Evolutionary conservation across 2,329 filamentous ascomycete species (phyloP).

Genomic region (Ascochyta rabiei): DNA sequence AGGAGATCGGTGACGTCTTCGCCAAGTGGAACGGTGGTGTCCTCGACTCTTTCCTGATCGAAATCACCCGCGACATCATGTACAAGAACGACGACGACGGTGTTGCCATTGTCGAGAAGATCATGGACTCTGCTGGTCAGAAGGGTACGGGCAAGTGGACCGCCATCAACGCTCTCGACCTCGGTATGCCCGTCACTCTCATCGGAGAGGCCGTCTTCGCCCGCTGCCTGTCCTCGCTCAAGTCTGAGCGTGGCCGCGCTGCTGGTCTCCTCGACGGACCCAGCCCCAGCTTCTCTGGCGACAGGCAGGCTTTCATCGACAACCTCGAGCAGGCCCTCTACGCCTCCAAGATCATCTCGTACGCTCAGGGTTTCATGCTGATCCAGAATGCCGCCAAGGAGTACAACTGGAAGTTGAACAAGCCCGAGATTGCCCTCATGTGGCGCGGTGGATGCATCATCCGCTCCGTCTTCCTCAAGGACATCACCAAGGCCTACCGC

Average conservation of each 20-base stretch:
- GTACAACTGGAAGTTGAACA: conserved; percentile 99
- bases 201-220: conserved; percentile 97
- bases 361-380: conserved; percentile 99
- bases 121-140: conserved; percentile 96
- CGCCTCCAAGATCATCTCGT: conserved; percentile 99
- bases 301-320: conserved; percentile 91
- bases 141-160: conserved; percentile 99
- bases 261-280: conserved; percentile 80
- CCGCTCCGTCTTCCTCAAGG: conserved; percentile 99
- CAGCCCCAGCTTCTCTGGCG: conserved; percentile 78
- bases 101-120: conserved; percentile 93
- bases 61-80: conserved; percentile 98
- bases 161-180: conserved; percentile 96
- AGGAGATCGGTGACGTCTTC: conserved; percentile 96
- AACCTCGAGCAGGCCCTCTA: conserved; percentile 99
- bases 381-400: conserved; percentile 98
- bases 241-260: conserved; percentile 87
- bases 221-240: conserved; percentile 91
- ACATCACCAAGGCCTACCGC: conserved; percentile 98
- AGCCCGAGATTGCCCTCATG: conserved; percentile 99
- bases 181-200: conserved; percentile 97
- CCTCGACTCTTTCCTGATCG: conserved; percentile 95
- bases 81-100: conserved; percentile 97
- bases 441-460: conserved; percentile 99
- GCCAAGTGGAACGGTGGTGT: conserved; percentile 98